Percentiles rank a stretch among this genome's conserved stretches.
Conservation (phyloP, 2,329 filamentous ascomycete genomes). For the Drechslerella dactyloides region DNA sequence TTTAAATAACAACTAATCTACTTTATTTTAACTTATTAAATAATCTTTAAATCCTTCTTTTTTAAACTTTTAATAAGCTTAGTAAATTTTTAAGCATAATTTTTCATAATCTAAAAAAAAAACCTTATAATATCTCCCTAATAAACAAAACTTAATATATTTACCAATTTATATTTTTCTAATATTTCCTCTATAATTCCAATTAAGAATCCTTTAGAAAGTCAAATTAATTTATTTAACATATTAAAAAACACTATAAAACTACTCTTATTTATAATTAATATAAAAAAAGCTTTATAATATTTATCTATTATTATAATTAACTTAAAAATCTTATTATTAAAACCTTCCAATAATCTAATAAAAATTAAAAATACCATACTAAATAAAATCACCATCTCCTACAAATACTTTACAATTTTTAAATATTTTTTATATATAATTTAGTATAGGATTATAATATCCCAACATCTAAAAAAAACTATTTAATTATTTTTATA, state of each 20-base stretch:
- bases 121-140: not conserved
- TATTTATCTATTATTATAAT: not conserved
- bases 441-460: not conserved
- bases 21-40: not conserved
- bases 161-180: not conserved
- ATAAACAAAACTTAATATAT: not conserved
- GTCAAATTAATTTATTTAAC: not conserved
- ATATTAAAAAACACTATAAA: not conserved
- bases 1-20: not conserved
- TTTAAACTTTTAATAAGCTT: not conserved
- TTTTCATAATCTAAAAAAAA: not conserved
- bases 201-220: not conserved
- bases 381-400: not conserved
- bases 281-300: not conserved
- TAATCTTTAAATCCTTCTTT: not conserved
- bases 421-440: not conserved
- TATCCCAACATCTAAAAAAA: not conserved
- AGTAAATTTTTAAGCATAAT: too few species aligned
- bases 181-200: not conserved
- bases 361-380: too few species aligned
- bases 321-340: not conserved
- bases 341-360: too few species aligned
- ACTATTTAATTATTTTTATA: not conserved
- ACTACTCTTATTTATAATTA: not conserved
- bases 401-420: not conserved